phyloP scores from a whole-genome alignment of 2,329 filamentous ascomycete species.

The Helotiales sp. region DNA sequence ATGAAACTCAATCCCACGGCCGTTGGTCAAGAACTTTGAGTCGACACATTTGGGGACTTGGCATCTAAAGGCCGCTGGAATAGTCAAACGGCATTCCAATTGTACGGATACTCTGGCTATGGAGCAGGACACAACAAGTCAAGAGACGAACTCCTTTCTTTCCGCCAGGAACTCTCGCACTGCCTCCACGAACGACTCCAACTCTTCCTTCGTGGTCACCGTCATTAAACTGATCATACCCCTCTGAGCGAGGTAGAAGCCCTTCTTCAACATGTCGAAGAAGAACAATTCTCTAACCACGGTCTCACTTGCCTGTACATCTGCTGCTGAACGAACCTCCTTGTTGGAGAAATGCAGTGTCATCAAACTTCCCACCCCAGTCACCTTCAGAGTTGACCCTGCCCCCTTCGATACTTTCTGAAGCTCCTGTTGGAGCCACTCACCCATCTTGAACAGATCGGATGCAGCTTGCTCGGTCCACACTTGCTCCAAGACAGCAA shows the following conservation, averaged over 20 bases:
- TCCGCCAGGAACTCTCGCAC: slow-evolving; percentile 11
- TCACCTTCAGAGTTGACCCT: slow-evolving; percentile 10
- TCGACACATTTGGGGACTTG: too few relatives aligned
- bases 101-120: too few relatives aligned
- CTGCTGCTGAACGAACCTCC: slow-evolving; percentile 8
- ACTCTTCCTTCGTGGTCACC: slow-evolving; percentile 11
- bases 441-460: slow-evolving; percentile 11
- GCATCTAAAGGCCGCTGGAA: too few relatives aligned
- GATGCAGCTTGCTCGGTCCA: slow-evolving; percentile 13
- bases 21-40: too few relatives aligned
- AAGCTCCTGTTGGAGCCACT: slow-evolving; percentile 12
- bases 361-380: slow-evolving; percentile 18
- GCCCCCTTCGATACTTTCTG: slow-evolving; percentile 9
- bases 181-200: slow-evolving; percentile 12
- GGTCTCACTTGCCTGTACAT: slow-evolving; percentile 11
- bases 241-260: slow-evolving; percentile 15
- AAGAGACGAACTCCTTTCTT: slow-evolving; percentile 7
- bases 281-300: slow-evolving; percentile 20
- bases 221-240: slow-evolving; percentile 18
- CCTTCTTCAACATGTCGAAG: slow-evolving; percentile 21
- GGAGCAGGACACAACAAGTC: too few relatives aligned
- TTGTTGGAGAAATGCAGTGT: slow-evolving; percentile 18
- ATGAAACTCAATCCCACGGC: too few relatives aligned
- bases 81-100: too few relatives aligned
- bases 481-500: slow-evolving; percentile 16